phyloP scores from a whole-genome alignment of 208 protist genomes.

The Entamoeba moshkovskii region DNA sequence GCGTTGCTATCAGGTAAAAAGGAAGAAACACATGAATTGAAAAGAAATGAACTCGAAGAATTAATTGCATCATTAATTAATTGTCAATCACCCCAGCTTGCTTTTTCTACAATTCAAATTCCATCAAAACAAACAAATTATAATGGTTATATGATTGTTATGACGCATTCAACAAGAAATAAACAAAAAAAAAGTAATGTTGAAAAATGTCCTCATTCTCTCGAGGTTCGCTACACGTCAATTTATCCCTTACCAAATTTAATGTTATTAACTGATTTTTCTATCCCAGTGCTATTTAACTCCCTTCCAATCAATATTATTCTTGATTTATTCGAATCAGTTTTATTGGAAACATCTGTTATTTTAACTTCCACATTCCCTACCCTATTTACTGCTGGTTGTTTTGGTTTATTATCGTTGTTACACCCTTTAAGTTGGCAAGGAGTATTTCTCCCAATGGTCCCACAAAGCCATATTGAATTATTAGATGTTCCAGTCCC shows the following conservation, averaged over 20 bases:
- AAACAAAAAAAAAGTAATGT: neutral
- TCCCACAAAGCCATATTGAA: neutral
- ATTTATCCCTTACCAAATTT: neutral
- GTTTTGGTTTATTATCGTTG: neutral
- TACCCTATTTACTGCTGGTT: neutral
- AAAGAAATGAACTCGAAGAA: neutral
- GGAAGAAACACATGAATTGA: neutral
- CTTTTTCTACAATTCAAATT: neutral
- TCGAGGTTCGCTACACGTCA: neutral
- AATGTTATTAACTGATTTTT: neutral
- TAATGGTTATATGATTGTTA: neutral
- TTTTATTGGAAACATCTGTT: neutral
- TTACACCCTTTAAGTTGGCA: neutral
- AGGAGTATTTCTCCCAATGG: neutral
- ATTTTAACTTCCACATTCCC: neutral
- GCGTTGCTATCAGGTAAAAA: neutral
- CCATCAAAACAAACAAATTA: neutral
- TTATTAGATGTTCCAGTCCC: neutral
- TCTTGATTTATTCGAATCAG: neutral
- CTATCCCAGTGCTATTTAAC: neutral
- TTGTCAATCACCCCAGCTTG: neutral
- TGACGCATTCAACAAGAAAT: neutral
- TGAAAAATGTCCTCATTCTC: neutral
- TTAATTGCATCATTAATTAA: neutral
- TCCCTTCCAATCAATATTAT: neutral